These are phyloP conservation scores for Dalbergia oliveri DNA, from an alignment of 306 rosid genomes.

Conservation along the genomic window DNA sequence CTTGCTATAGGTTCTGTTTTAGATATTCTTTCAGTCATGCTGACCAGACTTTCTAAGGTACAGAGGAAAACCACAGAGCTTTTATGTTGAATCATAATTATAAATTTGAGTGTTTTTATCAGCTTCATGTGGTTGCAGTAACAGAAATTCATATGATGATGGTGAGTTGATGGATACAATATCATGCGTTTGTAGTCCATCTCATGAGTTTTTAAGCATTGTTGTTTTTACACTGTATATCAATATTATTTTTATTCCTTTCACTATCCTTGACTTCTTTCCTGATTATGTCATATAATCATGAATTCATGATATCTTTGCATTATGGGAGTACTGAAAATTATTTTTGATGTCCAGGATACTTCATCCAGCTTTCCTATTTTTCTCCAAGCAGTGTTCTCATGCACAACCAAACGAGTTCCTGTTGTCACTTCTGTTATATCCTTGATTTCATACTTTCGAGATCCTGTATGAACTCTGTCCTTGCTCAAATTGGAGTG, in stretches of 20 bases:
- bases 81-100: slow-evolving; percentile 35
- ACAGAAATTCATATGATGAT: slow-evolving; percentile 22
- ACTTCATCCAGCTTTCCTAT: slow-evolving; percentile 63
- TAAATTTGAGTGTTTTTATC: slow-evolving; percentile 38
- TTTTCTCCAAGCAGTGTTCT: slow-evolving; percentile 82
- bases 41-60: slow-evolving; percentile 84
- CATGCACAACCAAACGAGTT: slow-evolving; percentile 69
- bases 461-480: slow-evolving; percentile 72
- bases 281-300: slow-evolving; percentile 24
- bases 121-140: slow-evolving; percentile 28
- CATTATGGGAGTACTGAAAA: slow-evolving; percentile 43
- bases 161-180: slow-evolving; percentile 24
- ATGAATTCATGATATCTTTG: slow-evolving; percentile 19
- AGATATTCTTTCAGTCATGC: slow-evolving; percentile 73
- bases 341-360: slow-evolving; percentile 66
- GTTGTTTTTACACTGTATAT: slow-evolving; percentile 20
- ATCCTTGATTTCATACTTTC: slow-evolving; percentile 77
- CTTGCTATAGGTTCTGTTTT: slow-evolving; percentile 74
- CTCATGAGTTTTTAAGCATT: slow-evolving; percentile 25
- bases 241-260: neutral
- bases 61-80: slow-evolving; percentile 7
- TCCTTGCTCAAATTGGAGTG: slow-evolving; percentile 35
- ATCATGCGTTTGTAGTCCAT: slow-evolving; percentile 18
- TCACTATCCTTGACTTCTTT: slow-evolving; percentile 9
- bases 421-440: slow-evolving; percentile 73